Conservation (phyloP, 2,329 filamentous ascomycete species). For the Zymoseptoria crescenta region DNA sequence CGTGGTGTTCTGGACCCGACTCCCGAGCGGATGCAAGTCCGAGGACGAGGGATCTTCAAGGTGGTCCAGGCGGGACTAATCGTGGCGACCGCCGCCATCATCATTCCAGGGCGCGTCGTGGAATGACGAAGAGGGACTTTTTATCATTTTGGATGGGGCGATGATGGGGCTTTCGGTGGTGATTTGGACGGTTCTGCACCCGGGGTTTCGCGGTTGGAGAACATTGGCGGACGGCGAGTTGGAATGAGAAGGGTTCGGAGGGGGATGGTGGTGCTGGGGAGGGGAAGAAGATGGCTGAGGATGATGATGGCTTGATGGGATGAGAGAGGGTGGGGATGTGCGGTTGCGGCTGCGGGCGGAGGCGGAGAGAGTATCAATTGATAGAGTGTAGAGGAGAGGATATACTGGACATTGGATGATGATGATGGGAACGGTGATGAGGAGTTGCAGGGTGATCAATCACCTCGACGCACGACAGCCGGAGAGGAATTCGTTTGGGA, state of each 20-base stretch:
- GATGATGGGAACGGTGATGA: no score
- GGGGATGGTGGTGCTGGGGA: background rate
- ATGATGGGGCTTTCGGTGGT: constrained; percentile 44
- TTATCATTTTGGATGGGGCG: constrained; percentile 46
- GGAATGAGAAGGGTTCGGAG: constrained; percentile 6
- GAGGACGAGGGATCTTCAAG: background rate
- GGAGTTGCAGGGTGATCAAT: no score
- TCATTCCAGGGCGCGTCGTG: constrained; percentile 55
- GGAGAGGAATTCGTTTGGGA: no score
- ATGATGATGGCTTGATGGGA: background rate
- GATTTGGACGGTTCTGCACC: constrained; percentile 42
- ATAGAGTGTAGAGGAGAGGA: background rate
- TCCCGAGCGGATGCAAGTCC: background rate
- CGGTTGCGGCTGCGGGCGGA: no score
- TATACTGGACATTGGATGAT: background rate
- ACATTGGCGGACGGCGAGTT: constrained; percentile 21
- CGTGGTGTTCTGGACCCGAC: no score
- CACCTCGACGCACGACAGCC: no score
- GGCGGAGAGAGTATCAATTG: background rate
- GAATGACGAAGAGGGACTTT: constrained; percentile 41
- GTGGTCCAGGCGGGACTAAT: constrained; percentile 34
- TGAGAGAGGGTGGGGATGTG: background rate
- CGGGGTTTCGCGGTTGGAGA: constrained; percentile 30
- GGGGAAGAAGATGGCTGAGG: background rate
- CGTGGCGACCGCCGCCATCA: constrained; percentile 51